Evolutionary conservation across 495 filamentous ascomycete species (phyloP).

Genomic region (Talaromyces adpressus): DNA sequence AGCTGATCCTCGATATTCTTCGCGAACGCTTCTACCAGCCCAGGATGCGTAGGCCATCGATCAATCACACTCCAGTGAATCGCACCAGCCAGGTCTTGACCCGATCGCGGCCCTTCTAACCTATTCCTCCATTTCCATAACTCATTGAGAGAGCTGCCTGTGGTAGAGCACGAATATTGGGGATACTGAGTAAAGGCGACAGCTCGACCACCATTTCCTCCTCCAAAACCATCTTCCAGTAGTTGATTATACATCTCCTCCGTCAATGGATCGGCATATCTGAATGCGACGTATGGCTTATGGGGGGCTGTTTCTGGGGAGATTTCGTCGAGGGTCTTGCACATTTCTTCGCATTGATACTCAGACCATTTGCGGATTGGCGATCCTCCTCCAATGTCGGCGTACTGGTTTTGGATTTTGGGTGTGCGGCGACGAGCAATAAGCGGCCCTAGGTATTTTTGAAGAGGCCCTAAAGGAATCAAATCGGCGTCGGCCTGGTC

Average conservation of each 20-base stretch:
- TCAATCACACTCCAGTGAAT: slow-evolving; percentile 98
- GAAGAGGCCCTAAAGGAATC: slow-evolving; percentile 90
- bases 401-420: slow-evolving; percentile 93
- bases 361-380: slow-evolving; percentile 98
- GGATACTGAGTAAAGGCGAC: slow-evolving; percentile 99
- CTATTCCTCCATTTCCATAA: slow-evolving; percentile 93
- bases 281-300: slow-evolving; percentile 98
- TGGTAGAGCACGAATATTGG: slow-evolving; percentile 98
- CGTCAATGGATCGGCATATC: slow-evolving; percentile 89
- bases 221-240: slow-evolving; percentile 81
- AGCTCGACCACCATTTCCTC: slow-evolving; percentile 78
- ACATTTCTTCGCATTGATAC: slow-evolving; percentile 86
- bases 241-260: slow-evolving; percentile 83
- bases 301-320: slow-evolving; percentile 93
- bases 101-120: slow-evolving; percentile 66
- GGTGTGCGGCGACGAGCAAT: slow-evolving; percentile 83
- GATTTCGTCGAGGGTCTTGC: slow-evolving; percentile 84
- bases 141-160: slow-evolving; percentile 92
- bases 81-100: slow-evolving; percentile 48
- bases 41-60: slow-evolving; percentile 87
- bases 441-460: slow-evolving; percentile 81
- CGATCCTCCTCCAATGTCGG: slow-evolving; percentile 90
- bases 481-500: slow-evolving; percentile 81
- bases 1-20: slow-evolving; percentile 81
- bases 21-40: slow-evolving; percentile 86